These are phyloP conservation scores for Xylaria palmicola DNA, from an alignment of 495 filamentous ascomycete genomes.

Conservation along the genomic window DNA sequence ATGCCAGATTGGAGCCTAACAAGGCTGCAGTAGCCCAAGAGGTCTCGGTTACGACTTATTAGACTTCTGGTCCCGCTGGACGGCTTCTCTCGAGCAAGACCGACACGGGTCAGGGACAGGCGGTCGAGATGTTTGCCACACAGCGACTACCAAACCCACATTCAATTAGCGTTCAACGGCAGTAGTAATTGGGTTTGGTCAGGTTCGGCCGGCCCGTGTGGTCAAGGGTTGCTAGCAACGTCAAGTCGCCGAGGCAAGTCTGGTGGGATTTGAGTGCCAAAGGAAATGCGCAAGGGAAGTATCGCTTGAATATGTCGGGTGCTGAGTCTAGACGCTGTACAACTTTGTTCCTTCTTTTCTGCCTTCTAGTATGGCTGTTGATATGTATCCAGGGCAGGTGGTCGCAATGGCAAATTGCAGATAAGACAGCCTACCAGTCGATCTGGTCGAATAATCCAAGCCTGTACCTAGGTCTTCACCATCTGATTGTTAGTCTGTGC, in stretches of 20 bases:
- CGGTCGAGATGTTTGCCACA: not conserved
- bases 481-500: not conserved
- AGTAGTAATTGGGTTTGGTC: not conserved
- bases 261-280: not conserved
- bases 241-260: not conserved
- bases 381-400: not conserved
- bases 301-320: slow-evolving; percentile 1
- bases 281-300: not conserved
- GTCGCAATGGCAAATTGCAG: not conserved
- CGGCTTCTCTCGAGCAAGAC: not conserved
- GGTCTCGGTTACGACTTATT: not conserved
- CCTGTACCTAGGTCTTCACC: slow-evolving; percentile 11
- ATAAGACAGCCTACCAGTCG: not conserved
- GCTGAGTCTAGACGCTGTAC: not conserved
- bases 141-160: not conserved
- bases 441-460: not conserved
- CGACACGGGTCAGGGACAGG: not conserved
- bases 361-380: not conserved
- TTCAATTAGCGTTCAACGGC: not conserved
- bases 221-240: not conserved
- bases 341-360: slow-evolving; percentile 1
- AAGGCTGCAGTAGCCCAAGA: not conserved
- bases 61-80: not conserved
- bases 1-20: slow-evolving; percentile 1
- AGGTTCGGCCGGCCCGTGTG: not conserved